Base-by-base conservation (phyloP, 1,284 basidiomycete genomes). In the Exsudoporus floridanus region DNA sequence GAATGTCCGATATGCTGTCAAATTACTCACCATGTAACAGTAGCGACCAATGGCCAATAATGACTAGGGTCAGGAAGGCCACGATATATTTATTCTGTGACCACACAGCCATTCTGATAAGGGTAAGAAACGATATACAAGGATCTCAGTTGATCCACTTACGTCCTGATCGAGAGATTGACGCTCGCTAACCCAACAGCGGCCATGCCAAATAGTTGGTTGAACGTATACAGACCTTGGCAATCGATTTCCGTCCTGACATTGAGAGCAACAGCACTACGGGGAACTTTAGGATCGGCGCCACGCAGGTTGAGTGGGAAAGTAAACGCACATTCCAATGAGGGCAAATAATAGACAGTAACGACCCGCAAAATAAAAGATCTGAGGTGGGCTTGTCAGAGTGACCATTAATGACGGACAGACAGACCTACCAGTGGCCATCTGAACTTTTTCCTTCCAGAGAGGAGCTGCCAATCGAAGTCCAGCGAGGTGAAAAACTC, bases 111-210 rank as follows among this genome's bases (percentile, higher is more conserved):
- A 89, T 85, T 5, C 84, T 87, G 55, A 19, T 53, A 7, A 56
- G 23, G 1, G 39, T 54, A 49, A 58, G 27, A 7, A 46, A 51
- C 8, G 8, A 16, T 13, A 31, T 31, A 41, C 23, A 28, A 13
- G 2, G 34, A 28, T 12, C 35, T 34, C 14, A 18, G 18, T 31
- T 2, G 7, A 27, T 21, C 5, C 6, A 74, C 83, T 55, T 67
- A 86, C 83, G 88, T 90, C 62, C 88, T 75, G 46, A 90, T 75
- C 5, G 87, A 88, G n/a, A 90, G 76, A 63, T 90, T 90, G 63
- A 90, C 81, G 62, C 86, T 89, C 8, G 88, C 86, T 5, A 90
- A 74, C 10, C 88, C 88, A 39, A 89, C 81, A 7, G 88, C 74
- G 7, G 83, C 77, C 66, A 88, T 88, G 12, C 88, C 88, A 49